Conservation (phyloP, 305 asterid genomes). For the Fraxinus xanthoxyloides region DNA sequence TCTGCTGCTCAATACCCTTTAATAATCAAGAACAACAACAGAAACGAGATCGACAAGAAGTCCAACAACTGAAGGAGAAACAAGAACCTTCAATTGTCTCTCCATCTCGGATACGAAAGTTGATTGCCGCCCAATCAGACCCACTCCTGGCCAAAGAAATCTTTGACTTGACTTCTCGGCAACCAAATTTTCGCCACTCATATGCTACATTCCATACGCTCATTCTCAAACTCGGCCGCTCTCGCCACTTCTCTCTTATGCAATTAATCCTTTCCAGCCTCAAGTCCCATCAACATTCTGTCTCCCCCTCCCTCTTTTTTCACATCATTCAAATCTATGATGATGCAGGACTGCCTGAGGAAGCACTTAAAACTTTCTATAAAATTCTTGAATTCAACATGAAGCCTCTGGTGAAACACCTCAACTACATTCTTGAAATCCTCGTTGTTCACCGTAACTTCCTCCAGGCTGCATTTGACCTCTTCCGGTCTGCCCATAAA, state of each 20-base stretch:
- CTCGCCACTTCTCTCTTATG: constrained; percentile 68
- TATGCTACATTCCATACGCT: constrained; percentile 65
- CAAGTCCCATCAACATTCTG: constrained; percentile 43
- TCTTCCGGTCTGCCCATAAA: constrained; percentile 64
- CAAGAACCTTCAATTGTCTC: constrained; percentile 43
- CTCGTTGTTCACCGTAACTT: constrained; percentile 52
- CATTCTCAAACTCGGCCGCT: constrained; percentile 73
- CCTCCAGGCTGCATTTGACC: constrained; percentile 74
- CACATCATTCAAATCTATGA: constrained; percentile 78
- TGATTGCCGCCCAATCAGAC: constrained; percentile 75
- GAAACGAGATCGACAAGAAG: constrained; percentile 23
- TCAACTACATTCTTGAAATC: constrained; percentile 67
- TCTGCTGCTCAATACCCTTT: constrained; percentile 28
- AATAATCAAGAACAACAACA: constrained; percentile 21
- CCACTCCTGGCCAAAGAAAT: constrained; percentile 91
- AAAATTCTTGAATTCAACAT: constrained; percentile 73
- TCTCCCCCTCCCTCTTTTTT: constrained; percentile 70
- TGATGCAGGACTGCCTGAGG: constrained; percentile 63
- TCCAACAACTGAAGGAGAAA: constrained; percentile 26
- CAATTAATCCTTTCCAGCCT: constrained; percentile 53
- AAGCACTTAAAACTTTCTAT: constrained; percentile 72
- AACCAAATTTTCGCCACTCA: constrained; percentile 64
- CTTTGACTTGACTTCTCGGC: constrained; percentile 72
- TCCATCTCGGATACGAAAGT: constrained; percentile 69
- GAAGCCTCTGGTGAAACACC: constrained; percentile 70